Conservation (phyloP, 2,329 filamentous ascomycete genomes). For the Xylariomycetidae sp. region DNA sequence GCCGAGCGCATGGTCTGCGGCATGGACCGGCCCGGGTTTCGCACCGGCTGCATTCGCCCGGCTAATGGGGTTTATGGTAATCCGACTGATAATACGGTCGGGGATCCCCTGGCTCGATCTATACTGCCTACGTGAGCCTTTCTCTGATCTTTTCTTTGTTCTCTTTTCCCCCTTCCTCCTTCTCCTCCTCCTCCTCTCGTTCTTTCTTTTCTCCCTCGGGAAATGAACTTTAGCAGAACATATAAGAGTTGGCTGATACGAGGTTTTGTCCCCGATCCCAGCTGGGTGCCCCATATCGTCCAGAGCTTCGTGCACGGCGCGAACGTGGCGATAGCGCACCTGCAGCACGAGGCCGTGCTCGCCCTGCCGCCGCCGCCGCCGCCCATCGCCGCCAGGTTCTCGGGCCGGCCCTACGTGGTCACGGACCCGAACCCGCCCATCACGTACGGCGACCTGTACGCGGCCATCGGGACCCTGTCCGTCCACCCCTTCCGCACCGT, state of each 20-base stretch:
- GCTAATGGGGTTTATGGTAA: constrained; percentile 50
- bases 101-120: constrained; percentile 33
- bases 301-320: constrained; percentile 37
- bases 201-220: constrained; percentile 1
- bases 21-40: constrained; percentile 32
- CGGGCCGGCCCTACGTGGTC: constrained; percentile 35
- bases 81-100: constrained; percentile 41
- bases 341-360: constrained; percentile 37
- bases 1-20: constrained; percentile 46
- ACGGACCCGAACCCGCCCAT: constrained; percentile 40
- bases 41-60: constrained; percentile 48
- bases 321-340: constrained; percentile 37
- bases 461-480: constrained; percentile 28
- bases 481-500: constrained; percentile 30
- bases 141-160: neutral
- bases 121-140: constrained; percentile 39
- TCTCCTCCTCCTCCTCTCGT: neutral
- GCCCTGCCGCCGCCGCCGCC: constrained; percentile 16
- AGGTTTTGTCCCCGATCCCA: too few species aligned
- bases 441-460: constrained; percentile 32
- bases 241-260: too few species aligned
- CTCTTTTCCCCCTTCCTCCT: neutral
- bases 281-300: constrained; percentile 34
- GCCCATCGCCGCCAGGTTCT: constrained; percentile 17
- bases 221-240: too few species aligned